phyloP scores from a whole-genome alignment of 1,284 basidiomycete genomes.

The Leccinum subspadiceum region DNA sequence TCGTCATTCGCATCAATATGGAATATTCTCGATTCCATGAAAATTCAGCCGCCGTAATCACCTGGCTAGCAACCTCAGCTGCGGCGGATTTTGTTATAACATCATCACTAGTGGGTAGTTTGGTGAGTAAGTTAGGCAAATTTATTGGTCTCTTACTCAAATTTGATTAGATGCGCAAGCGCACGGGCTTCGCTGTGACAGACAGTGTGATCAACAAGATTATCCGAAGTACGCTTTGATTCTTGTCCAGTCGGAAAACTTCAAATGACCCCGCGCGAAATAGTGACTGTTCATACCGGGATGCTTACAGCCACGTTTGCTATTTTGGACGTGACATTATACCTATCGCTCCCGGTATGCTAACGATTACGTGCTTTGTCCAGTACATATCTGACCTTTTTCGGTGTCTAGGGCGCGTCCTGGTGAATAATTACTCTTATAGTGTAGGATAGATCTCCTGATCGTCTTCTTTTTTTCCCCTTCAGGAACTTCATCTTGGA shows the following conservation, averaged over 20 bases:
- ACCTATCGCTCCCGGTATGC: constrained; percentile 12
- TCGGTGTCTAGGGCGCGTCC: constrained; percentile 2
- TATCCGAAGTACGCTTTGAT: constrained; percentile 17
- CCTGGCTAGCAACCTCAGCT: constrained; percentile 48
- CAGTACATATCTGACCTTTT: neutral
- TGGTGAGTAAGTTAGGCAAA: constrained; percentile 34
- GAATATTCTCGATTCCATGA: constrained; percentile 9
- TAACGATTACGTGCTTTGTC: neutral
- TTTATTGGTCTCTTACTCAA: neutral
- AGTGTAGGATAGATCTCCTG: neutral
- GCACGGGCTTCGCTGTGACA: constrained; percentile 17
- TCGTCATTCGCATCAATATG: constrained; percentile 19
- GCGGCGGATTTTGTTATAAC: constrained; percentile 49
- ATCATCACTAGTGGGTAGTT: constrained; percentile 39
- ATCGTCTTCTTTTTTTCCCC: neutral
- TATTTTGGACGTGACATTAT: constrained; percentile 15
- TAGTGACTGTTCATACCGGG: constrained; percentile 24
- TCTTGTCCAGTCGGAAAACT: too few species aligned
- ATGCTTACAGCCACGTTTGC: constrained; percentile 18
- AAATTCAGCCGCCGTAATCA: constrained; percentile 39
- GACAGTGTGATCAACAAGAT: constrained; percentile 17
- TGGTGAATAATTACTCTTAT: neutral
- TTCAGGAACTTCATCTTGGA: constrained; percentile 28
- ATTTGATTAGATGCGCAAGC: constrained; percentile 10
- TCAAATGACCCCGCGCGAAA: neutral